A percentile compares a stretch with the other conserved stretches of the same genome.
Conservation (phyloP, 1,284 basidiomycete species). For the Polyporus tsugae region DNA sequence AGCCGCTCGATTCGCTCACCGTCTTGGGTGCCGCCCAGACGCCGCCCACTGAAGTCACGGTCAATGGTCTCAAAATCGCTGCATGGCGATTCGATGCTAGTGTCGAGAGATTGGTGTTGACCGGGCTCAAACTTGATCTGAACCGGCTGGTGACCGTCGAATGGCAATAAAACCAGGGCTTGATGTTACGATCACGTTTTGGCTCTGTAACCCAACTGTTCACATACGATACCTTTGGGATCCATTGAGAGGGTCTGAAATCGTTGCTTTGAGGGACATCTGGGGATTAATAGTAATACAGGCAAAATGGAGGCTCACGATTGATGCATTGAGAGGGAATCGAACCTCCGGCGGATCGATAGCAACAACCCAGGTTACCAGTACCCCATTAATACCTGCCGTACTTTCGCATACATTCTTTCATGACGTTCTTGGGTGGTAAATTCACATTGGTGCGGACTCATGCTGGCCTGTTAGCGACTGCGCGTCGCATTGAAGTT, state of each 20-base stretch:
- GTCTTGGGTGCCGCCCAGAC: constrained; percentile 46
- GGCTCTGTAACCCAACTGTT: constrained; percentile 36
- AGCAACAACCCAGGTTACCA: constrained; percentile 38
- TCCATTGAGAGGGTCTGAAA: no score
- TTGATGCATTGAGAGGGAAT: constrained; percentile 76
- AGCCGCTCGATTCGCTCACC: constrained; percentile 43
- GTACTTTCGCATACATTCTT: no score
- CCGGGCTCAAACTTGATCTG: constrained; percentile 25
- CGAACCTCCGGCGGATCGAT: constrained; percentile 79
- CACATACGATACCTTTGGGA: no score
- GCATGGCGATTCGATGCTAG: constrained; percentile 31
- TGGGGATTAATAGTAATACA: no score
- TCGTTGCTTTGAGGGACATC: no score
- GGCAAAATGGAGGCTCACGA: no score
- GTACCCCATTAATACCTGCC: constrained; percentile 33
- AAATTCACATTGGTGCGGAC: no score
- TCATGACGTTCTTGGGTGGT: no score
- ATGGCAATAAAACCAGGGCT: constrained; percentile 13
- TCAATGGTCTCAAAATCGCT: constrained; percentile 18
- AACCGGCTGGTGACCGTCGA: constrained; percentile 20
- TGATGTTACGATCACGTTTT: no score
- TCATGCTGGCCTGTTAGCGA: no score
- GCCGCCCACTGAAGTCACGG: constrained; percentile 25
- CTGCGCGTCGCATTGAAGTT: no score
- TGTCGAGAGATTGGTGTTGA: constrained; percentile 31